A percentile compares a stretch with the other conserved stretches of the same genome.
Evolutionary conservation across 495 filamentous ascomycete genomes (phyloP).

Genomic region (Podospora conica): DNA sequence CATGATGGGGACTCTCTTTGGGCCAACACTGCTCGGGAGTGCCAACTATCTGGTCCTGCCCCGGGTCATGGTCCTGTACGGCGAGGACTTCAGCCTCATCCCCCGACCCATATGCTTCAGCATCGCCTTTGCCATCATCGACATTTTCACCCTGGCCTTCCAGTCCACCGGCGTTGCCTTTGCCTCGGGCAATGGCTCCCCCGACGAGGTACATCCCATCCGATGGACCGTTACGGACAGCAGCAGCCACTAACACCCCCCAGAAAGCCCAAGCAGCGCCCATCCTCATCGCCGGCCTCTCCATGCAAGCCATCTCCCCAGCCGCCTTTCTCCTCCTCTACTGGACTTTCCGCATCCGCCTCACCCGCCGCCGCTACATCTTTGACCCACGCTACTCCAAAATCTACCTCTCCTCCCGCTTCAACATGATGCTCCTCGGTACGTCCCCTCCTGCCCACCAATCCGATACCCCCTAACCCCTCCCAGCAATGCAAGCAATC

Average conservation of each 20-base stretch:
- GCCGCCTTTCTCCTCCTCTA: conserved; percentile 25
- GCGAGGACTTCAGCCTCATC: conserved; percentile 27
- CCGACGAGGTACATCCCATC: conserved; percentile 17
- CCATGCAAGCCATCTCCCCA: conserved; percentile 32
- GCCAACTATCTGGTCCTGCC: conserved; percentile 34
- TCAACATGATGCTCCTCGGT: conserved; percentile 33
- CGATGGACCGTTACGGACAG: not conserved
- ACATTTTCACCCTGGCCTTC: conserved; percentile 29
- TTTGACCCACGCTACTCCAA: conserved; percentile 27
- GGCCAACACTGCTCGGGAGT: conserved; percentile 32
- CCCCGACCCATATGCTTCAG: conserved; percentile 28
- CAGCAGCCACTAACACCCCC: conserved; percentile 13
- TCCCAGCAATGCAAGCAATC: conserved; percentile 23
- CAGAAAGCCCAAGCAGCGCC: conserved; percentile 29
- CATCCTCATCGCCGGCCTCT: conserved; percentile 33
- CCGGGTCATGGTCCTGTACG: conserved; percentile 35
- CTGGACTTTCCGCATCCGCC: conserved; percentile 27
- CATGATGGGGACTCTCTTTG: conserved; percentile 36
- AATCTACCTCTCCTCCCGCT: conserved; percentile 31
- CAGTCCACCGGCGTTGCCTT: conserved; percentile 32
- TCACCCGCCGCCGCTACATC: conserved; percentile 27
- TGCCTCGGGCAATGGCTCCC: conserved; percentile 7
- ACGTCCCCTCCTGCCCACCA: conserved; percentile 8
- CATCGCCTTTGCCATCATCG: conserved; percentile 26
- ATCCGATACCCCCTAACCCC: conserved; percentile 3